Conservation (phyloP, 768 basidiomycete genomes). For the Xerocomellus amylosporus region DNA sequence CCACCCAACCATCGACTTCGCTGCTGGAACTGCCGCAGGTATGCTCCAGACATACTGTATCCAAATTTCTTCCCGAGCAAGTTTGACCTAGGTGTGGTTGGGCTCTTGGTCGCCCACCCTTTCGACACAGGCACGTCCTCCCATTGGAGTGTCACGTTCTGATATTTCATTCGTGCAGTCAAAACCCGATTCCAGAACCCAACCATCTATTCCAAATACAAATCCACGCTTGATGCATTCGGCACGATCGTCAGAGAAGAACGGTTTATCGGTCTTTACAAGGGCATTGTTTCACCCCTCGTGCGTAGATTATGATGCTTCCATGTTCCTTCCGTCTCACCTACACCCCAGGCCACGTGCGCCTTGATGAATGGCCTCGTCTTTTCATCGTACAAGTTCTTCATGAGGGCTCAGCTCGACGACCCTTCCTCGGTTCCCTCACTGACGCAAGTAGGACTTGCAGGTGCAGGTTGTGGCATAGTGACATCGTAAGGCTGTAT, state of each 20-base stretch:
- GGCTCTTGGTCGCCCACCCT: slow-evolving; percentile 70
- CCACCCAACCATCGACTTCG: slow-evolving; percentile 70
- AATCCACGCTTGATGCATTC: slow-evolving; percentile 63
- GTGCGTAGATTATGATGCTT: slow-evolving; percentile 38
- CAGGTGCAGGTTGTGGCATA: slow-evolving; percentile 78
- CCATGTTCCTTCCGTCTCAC: neutral
- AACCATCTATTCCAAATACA: slow-evolving; percentile 52
- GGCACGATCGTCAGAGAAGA: slow-evolving; percentile 69
- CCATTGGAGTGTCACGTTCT: neutral
- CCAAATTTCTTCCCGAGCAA: too few relatives aligned
- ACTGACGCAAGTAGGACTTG: slow-evolving; percentile 68
- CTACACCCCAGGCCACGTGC: slow-evolving; percentile 50
- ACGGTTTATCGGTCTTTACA: slow-evolving; percentile 63
- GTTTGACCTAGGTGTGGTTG: slow-evolving; percentile 48
- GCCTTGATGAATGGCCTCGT: slow-evolving; percentile 84
- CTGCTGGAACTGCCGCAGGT: slow-evolving; percentile 74
- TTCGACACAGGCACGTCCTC: slow-evolving; percentile 60
- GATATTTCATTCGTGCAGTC: slow-evolving; percentile 39
- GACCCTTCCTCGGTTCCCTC: slow-evolving; percentile 50
- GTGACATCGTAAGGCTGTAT: slow-evolving; percentile 62
- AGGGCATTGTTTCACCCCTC: slow-evolving; percentile 78
- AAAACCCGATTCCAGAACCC: slow-evolving; percentile 82
- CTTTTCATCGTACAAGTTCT: slow-evolving; percentile 79
- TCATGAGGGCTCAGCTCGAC: slow-evolving; percentile 65
- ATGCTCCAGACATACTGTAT: neutral